phyloP scores from a whole-genome alignment of 805 yeast genomes.

The Clavispora fructus region DNA sequence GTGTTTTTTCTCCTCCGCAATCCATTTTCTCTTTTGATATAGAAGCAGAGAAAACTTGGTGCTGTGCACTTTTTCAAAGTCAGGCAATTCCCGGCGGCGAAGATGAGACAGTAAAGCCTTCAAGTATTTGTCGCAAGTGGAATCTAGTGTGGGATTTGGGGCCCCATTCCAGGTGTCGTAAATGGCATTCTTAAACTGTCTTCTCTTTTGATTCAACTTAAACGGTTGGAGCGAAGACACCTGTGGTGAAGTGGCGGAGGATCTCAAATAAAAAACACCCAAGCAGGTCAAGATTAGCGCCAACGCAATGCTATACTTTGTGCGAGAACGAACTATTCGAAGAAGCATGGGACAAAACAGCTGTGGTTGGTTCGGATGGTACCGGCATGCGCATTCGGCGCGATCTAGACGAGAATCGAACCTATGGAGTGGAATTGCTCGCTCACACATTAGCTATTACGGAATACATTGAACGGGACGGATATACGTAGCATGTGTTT shows the following conservation, averaged over 20 bases:
- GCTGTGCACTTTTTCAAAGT: conserved; percentile 5
- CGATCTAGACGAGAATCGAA: background rate
- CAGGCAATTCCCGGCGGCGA: background rate
- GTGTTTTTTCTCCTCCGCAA: conserved; percentile 15
- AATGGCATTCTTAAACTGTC: conserved; percentile 12
- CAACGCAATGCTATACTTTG: background rate
- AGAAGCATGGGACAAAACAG: background rate
- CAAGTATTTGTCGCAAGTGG: background rate
- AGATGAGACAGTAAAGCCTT: background rate
- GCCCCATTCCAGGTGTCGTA: conserved; percentile 8
- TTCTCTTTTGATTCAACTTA: conserved; percentile 9
- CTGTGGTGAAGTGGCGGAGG: background rate
- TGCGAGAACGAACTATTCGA: background rate
- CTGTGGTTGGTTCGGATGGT: no score
- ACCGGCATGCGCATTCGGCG: background rate
- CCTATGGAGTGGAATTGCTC: no score
- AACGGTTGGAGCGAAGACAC: background rate
- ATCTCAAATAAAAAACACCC: background rate
- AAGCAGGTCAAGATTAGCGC: background rate
- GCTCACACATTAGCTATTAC: no score
- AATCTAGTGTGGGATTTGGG: background rate
- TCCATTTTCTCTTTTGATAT: conserved; percentile 24
- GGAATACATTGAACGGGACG: no score
- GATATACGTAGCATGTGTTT: no score
- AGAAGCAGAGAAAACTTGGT: conserved; percentile 15